These are phyloP conservation scores for Petunia secreta DNA, from an alignment of 257 asterid species.

Conservation along the genomic window DNA sequence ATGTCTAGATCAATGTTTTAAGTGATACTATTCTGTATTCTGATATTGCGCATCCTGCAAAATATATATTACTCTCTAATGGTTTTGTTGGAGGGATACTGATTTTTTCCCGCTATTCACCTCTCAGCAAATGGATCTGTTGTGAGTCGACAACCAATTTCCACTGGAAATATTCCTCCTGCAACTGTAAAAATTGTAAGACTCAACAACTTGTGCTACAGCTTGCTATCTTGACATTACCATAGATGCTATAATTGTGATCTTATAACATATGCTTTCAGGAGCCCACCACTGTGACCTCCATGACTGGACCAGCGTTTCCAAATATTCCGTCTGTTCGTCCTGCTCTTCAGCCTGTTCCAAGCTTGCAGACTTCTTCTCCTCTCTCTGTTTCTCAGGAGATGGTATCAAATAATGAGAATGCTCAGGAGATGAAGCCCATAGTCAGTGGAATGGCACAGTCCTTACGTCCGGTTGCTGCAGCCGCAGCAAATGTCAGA, in stretches of 20 bases:
- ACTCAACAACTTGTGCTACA: constrained; percentile 26
- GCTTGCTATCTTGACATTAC: constrained; percentile 15
- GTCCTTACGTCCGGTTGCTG: constrained; percentile 66
- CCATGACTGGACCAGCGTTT: constrained; percentile 69
- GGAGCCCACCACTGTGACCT: constrained; percentile 80
- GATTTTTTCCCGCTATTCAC: constrained; percentile 29
- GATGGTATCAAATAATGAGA: constrained; percentile 52
- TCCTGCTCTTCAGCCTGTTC: constrained; percentile 66
- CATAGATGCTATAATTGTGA: neutral
- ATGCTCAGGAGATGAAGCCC: constrained; percentile 76
- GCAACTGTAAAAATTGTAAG: constrained; percentile 91
- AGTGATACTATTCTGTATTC: neutral
- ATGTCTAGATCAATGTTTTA: neutral
- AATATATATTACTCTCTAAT: neutral
- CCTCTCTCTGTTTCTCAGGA: constrained; percentile 86
- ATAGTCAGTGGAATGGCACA: constrained; percentile 50
- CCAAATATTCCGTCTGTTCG: constrained; percentile 69
- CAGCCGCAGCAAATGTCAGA: constrained; percentile 84
- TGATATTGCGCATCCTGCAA: constrained; percentile 6
- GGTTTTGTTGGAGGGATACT: constrained; percentile 14
- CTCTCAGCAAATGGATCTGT: constrained; percentile 38
- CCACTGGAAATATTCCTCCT: constrained; percentile 68
- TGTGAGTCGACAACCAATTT: constrained; percentile 62
- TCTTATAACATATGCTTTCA: constrained; percentile 38
- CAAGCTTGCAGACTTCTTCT: constrained; percentile 78